Evolutionary conservation across 805 yeast genomes (phyloP), one percentile per base, ranked within the genome.

Genomic region (Cephaloascus albidus): DNA sequence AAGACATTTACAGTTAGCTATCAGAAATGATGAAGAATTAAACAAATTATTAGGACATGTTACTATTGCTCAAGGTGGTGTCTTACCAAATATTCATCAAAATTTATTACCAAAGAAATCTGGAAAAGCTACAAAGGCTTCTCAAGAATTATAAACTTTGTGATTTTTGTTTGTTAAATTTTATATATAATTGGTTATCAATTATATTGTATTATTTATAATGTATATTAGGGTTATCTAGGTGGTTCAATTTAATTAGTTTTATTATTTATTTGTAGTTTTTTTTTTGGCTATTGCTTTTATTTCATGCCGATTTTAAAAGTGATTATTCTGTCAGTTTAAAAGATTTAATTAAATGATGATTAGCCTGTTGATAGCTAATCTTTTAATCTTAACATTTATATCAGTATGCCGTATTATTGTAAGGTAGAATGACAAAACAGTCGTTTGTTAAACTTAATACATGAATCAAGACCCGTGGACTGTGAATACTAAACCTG

Each of bases 51-150:
- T 90, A 51, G 78, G 78, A 55, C 87, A 87, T 65, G 98, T 90
- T 51, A 89, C 96, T 50, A 90, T 89, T 58, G 96, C 97, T 53
- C 95, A 88, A 72, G 97, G 97, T 82, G 97, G 97, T 85, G 97
- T 90, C 57, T 78, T 89, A 69, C 97, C 97, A 74, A 86, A 87
- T 81, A 85, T 88, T 63, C 96, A 86, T 74, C 87, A 81, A 71
- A 81, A 82, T 74, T 81, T 89, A 67, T 80, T 89, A 55, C 89
- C 90, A 66, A 76, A 82, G 74, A 81, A 81, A 73, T 66, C 80
- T 47, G 68, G 73, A 39, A 76, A 76, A 61, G 61, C 72, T 45
- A 68, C 72, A 46, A 74, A 74, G 61, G 78, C 78, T 60, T 76
- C 81, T 57, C 82, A 77, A 66, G 82, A 76, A 67, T 74, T 76